These are phyloP conservation scores for Syzygium jambos DNA, from an alignment of 345 rosid species.

Conservation along the genomic window DNA sequence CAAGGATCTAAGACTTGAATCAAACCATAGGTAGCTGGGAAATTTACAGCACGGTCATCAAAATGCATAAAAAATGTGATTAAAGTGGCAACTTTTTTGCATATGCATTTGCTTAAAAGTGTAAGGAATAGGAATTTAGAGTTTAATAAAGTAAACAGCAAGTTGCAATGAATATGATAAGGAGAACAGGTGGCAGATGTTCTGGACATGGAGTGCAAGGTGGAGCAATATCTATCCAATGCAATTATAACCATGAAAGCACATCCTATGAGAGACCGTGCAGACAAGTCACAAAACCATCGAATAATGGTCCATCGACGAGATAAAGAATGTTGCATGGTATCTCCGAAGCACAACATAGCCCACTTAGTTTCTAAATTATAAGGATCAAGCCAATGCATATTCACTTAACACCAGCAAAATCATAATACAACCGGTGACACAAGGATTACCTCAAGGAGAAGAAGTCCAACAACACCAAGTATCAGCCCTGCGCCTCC, in stretches of 20 bases:
- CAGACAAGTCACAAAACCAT: background rate
- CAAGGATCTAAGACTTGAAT: background rate
- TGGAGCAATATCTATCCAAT: background rate
- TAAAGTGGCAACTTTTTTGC: background rate
- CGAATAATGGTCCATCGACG: background rate
- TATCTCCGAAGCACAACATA: background rate
- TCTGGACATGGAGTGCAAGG: background rate
- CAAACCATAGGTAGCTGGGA: background rate
- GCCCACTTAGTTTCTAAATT: background rate
- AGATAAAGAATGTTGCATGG: background rate
- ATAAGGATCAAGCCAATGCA: background rate
- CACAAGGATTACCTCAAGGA: slow-evolving; percentile 58
- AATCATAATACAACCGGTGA: background rate
- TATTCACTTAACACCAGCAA: background rate
- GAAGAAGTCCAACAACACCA: slow-evolving; percentile 80
- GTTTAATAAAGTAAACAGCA: background rate
- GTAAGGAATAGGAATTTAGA: background rate
- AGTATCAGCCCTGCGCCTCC: slow-evolving; percentile 74
- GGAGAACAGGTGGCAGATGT: background rate
- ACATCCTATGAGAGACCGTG: background rate
- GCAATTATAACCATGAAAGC: background rate
- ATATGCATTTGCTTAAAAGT: background rate
- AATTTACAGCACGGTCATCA: background rate
- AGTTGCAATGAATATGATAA: background rate
- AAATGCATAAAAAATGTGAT: background rate